These are phyloP conservation scores for Vitis rotundifolia DNA, from an alignment of 164 flowering plant species.

Conservation along the genomic window DNA sequence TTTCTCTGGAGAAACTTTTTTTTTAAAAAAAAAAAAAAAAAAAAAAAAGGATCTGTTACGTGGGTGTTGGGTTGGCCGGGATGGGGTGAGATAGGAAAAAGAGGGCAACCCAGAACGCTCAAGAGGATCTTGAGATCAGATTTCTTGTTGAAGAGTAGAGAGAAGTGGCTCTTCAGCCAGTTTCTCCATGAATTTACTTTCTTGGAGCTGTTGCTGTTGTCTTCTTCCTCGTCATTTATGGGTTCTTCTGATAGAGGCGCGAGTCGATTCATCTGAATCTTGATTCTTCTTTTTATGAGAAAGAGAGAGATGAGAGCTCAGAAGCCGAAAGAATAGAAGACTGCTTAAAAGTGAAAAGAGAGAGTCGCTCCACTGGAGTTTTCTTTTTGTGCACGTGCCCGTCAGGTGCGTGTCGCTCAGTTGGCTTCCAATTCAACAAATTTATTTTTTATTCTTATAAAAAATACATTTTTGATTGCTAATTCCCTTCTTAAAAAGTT, in stretches of 20 bases:
- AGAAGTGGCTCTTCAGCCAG: constrained; percentile 63
- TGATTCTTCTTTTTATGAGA: neutral
- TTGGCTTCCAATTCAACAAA: neutral
- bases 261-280: constrained; percentile 46
- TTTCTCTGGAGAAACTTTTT: neutral
- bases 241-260: constrained; percentile 80
- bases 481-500: no score
- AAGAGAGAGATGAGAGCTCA: constrained; percentile 9
- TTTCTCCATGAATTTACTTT: constrained; percentile 47
- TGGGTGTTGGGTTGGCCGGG: constrained; percentile 30
- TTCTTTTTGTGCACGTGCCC: constrained; percentile 12
- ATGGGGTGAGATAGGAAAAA: constrained; percentile 52
- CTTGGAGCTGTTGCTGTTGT: constrained; percentile 22
- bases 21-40: neutral
- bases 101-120: constrained; percentile 82
- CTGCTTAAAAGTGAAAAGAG: no score
- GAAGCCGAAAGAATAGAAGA: constrained; percentile 1
- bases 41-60: constrained; percentile 19
- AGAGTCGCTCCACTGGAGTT: neutral
- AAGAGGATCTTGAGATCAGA: constrained; percentile 68
- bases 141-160: constrained; percentile 54
- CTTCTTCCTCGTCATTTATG: constrained; percentile 41
- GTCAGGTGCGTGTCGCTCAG: constrained; percentile 13
- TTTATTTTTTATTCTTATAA: no score
- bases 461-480: no score